phyloP scores from a whole-genome alignment of 225 moss, liverwort and hornwort species.

The Lunularia cruciata region DNA sequence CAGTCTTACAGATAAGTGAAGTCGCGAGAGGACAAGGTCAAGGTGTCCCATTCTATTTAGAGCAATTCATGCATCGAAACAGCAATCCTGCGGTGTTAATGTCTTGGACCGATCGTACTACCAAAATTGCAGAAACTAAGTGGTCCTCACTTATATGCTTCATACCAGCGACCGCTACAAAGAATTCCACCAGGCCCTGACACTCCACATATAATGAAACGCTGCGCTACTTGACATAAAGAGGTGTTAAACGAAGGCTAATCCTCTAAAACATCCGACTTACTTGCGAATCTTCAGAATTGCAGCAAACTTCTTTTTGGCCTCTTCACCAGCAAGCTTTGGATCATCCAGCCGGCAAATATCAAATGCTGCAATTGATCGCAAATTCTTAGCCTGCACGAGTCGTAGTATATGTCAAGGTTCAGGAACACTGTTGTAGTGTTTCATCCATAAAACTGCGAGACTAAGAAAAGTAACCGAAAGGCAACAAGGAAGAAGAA shows the following conservation, averaged over 20 bases:
- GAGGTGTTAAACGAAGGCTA: background rate
- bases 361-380: slow-evolving; percentile 78
- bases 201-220: background rate
- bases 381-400: slow-evolving; percentile 70
- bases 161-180: no score
- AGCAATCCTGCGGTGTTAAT: no score
- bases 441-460: no score
- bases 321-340: slow-evolving; percentile 69
- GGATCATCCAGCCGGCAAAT: slow-evolving; percentile 74
- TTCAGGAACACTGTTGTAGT: background rate
- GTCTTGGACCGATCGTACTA: no score
- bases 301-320: slow-evolving; percentile 86
- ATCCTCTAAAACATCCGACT: slow-evolving; percentile 16
- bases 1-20: no score
- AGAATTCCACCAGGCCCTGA: no score
- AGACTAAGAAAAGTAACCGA: no score
- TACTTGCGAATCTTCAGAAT: slow-evolving; percentile 95
- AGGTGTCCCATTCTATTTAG: no score
- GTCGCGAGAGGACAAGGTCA: no score
- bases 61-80: no score
- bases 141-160: no score
- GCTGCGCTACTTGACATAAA: background rate
- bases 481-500: background rate
- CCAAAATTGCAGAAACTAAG: no score
- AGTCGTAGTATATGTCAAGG: background rate